phyloP scores from a whole-genome alignment of 108 stramenopile genomes.

The Poteriospumella lacustris region DNA sequence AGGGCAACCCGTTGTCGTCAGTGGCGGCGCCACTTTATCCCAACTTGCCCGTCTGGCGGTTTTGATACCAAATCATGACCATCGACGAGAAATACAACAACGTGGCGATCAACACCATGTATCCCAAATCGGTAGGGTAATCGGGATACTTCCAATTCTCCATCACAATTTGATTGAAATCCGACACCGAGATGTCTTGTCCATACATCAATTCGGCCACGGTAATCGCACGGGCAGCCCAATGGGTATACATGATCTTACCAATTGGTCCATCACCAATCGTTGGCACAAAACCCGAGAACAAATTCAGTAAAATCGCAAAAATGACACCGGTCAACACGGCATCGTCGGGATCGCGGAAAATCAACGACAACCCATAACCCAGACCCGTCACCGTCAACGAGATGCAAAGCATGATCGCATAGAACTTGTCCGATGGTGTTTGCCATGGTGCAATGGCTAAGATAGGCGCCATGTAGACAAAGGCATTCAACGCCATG shows the following conservation, averaged over 20 bases:
- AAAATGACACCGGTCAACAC: conserved; percentile 7
- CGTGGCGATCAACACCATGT: background rate
- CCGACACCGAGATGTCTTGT: background rate
- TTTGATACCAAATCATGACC: too few relatives aligned
- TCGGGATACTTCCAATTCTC: background rate
- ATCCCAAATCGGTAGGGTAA: background rate
- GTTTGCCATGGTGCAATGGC: conserved; percentile 7
- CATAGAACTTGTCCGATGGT: background rate
- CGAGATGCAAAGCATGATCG: background rate
- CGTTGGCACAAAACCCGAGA: background rate
- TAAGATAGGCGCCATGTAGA: background rate
- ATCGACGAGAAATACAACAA: too few relatives aligned
- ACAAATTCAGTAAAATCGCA: conserved; percentile 11
- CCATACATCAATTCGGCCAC: background rate
- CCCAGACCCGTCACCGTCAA: background rate
- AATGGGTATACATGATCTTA: conserved; percentile 19
- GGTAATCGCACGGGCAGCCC: background rate
- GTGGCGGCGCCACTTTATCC: too few relatives aligned
- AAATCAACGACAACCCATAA: background rate
- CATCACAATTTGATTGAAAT: background rate
- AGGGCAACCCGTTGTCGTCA: too few relatives aligned
- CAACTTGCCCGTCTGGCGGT: too few relatives aligned
- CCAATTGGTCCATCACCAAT: conserved; percentile 1
- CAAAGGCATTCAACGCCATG: background rate
- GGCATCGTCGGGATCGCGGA: background rate